Conservation (phyloP, 345 rosid genomes). For the Capsella bursapastoris region DNA sequence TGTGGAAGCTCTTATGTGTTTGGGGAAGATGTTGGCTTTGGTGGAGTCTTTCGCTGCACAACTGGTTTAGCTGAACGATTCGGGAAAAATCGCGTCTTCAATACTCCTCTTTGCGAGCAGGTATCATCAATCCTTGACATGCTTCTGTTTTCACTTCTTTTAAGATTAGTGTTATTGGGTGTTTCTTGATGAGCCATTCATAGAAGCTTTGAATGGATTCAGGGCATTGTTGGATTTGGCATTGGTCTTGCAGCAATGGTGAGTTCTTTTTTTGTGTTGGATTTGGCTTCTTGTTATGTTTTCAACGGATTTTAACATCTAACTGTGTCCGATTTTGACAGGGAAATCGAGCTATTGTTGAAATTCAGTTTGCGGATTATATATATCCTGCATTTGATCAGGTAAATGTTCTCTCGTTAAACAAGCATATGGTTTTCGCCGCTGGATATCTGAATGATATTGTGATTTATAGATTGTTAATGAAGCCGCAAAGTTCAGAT, state of each 20-base stretch:
- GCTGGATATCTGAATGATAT: constrained; percentile 4
- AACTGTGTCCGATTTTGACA: constrained; percentile 33
- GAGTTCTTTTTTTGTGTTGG: constrained; percentile 26
- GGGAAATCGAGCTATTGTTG: constrained; percentile 87
- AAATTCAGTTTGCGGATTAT: constrained; percentile 94
- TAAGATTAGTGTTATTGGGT: not conserved
- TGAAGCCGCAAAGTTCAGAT: constrained; percentile 96
- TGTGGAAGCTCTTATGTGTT: constrained; percentile 69
- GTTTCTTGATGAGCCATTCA: not conserved
- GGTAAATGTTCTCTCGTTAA: constrained; percentile 46
- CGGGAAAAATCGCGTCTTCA: constrained; percentile 82
- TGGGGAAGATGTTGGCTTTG: constrained; percentile 95
- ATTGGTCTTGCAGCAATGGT: constrained; percentile 97
- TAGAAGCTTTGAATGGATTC: constrained; percentile 27
- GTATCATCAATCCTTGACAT: constrained; percentile 43
- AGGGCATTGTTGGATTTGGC: constrained; percentile 97
- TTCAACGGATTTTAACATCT: constrained; percentile 5
- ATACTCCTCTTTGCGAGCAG: constrained; percentile 96
- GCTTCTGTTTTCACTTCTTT: constrained; percentile 9
- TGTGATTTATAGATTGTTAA: constrained; percentile 71
- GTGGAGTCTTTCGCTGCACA: constrained; percentile 94
- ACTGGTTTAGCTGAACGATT: constrained; percentile 78
- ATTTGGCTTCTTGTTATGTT: constrained; percentile 4
- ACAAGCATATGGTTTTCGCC: not conserved
- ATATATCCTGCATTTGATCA: constrained; percentile 97